Percentiles rank a stretch among this genome's conserved stretches.
phyloP scores from a whole-genome alignment of 164 flowering plant species.

The Berberis vulgaris region DNA sequence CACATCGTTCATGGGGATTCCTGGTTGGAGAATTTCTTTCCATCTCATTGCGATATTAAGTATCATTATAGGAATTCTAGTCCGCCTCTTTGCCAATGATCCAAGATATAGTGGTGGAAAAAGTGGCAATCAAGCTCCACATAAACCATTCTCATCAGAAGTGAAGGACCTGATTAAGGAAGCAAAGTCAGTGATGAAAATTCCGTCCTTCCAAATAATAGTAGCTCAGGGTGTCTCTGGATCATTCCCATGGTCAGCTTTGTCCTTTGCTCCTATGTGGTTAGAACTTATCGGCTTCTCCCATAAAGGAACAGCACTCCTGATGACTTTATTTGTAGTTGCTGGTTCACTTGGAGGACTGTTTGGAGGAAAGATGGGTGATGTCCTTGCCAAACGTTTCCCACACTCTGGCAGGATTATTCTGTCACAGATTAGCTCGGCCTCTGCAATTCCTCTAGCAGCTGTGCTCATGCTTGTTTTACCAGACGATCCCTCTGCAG shows the following conservation, averaged over 20 bases:
- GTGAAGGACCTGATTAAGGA: constrained; percentile 52
- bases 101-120: constrained; percentile 39
- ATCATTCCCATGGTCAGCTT: constrained; percentile 92
- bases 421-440: constrained; percentile 84
- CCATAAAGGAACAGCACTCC: constrained; percentile 57
- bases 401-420: constrained; percentile 85
- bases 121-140: constrained; percentile 12
- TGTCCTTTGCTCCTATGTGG: constrained; percentile 95
- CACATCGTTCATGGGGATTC: constrained; percentile 56
- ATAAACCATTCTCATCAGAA: constrained; percentile 34
- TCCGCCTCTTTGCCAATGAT: constrained; percentile 56
- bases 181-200: constrained; percentile 64
- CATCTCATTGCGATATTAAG: constrained; percentile 72
- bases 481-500: constrained; percentile 65
- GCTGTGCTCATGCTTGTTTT: constrained; percentile 58
- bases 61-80: constrained; percentile 53
- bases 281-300: constrained; percentile 85
- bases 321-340: constrained; percentile 52
- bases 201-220: constrained; percentile 78
- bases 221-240: constrained; percentile 91
- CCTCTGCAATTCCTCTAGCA: constrained; percentile 78
- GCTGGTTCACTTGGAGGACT: constrained; percentile 73
- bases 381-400: constrained; percentile 48
- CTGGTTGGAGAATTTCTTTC: constrained; percentile 88
- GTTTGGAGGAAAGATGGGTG: constrained; percentile 90